phyloP scores from a whole-genome alignment of 176 grass and related monocot species.

The Melocanna baccifera region DNA sequence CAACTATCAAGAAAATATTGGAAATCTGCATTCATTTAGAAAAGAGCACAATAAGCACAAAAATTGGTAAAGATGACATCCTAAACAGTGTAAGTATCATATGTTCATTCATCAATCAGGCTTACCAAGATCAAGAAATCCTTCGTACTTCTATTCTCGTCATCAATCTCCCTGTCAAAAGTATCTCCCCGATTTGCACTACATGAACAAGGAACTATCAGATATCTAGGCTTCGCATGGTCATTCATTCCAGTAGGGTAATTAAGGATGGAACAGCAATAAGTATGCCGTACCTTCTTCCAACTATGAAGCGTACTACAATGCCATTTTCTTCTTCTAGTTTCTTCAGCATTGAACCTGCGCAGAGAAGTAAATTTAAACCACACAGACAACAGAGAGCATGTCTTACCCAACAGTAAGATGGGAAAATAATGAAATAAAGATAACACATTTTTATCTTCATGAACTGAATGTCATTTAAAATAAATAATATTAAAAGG shows the following conservation, averaged over 20 bases:
- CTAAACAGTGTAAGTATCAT: not conserved
- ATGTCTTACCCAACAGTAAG: not conserved
- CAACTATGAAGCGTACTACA: constrained; percentile 87
- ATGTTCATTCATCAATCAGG: constrained; percentile 28
- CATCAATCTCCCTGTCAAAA: constrained; percentile 79
- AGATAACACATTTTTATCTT: not conserved
- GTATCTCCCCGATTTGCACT: constrained; percentile 82
- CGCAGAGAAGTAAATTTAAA: constrained; percentile 30
- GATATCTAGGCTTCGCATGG: constrained; percentile 20
- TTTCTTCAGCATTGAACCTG: constrained; percentile 89
- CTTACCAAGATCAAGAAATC: constrained; percentile 91
- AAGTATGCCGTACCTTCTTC: constrained; percentile 83
- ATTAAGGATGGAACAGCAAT: not conserved
- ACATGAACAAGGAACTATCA: constrained; percentile 38
- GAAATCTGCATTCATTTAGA: constrained; percentile 8
- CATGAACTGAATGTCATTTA: constrained; percentile 1
- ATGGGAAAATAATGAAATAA: not conserved
- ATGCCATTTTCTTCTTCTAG: constrained; percentile 91
- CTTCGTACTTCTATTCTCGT: constrained; percentile 79
- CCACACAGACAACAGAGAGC: constrained; percentile 11
- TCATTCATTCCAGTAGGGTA: constrained; percentile 24
- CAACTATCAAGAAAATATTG: constrained; percentile 18
- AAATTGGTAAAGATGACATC: not conserved
- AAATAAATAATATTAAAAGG: not conserved
- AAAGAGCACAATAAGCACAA: not conserved